phyloP scores from a whole-genome alignment of 2,329 filamentous ascomycete genomes.

The Claviceps fusiformis region DNA sequence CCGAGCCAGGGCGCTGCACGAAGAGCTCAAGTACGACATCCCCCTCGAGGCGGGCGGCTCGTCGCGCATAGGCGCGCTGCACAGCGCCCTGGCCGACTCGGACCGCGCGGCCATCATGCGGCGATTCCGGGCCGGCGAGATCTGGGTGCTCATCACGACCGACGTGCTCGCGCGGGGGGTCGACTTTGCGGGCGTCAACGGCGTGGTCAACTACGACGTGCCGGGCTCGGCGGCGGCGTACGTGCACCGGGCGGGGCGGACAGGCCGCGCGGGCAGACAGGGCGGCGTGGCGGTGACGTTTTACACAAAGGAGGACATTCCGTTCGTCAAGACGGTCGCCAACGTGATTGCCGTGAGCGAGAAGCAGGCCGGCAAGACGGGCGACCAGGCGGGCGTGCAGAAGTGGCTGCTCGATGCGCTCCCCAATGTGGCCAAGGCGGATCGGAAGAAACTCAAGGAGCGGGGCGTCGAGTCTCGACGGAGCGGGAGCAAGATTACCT shows the following conservation, averaged over 20 bases:
- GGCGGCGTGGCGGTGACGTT: slow-evolving; percentile 87
- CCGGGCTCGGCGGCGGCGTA: slow-evolving; percentile 83
- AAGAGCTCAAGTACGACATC: slow-evolving; percentile 89
- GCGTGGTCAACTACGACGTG: slow-evolving; percentile 95
- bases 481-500: slow-evolving; percentile 51
- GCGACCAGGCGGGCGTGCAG: slow-evolving; percentile 48
- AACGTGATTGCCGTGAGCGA: slow-evolving; percentile 83
- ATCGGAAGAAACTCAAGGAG: slow-evolving; percentile 69
- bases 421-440: slow-evolving; percentile 70
- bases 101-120: slow-evolving; percentile 73
- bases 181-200: slow-evolving; percentile 89
- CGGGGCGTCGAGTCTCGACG: slow-evolving; percentile 64
- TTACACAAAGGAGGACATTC: slow-evolving; percentile 90
- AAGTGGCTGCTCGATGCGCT: slow-evolving; percentile 82
- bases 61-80: slow-evolving; percentile 74
- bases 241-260: slow-evolving; percentile 85
- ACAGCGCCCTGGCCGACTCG: slow-evolving; percentile 68
- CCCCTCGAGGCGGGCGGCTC: slow-evolving; percentile 75
- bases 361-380: slow-evolving; percentile 45
- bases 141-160: slow-evolving; percentile 94
- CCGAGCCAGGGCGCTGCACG: slow-evolving; percentile 72
- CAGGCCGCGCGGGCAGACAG: slow-evolving; percentile 73
- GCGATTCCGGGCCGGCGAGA: slow-evolving; percentile 76
- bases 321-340: slow-evolving; percentile 76
- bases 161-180: slow-evolving; percentile 85